Percentiles rank a stretch among this genome's conserved stretches.
Evolutionary conservation across 352 stramenopile genomes (phyloP).

Genomic region (Phytophthora kernoviae): DNA sequence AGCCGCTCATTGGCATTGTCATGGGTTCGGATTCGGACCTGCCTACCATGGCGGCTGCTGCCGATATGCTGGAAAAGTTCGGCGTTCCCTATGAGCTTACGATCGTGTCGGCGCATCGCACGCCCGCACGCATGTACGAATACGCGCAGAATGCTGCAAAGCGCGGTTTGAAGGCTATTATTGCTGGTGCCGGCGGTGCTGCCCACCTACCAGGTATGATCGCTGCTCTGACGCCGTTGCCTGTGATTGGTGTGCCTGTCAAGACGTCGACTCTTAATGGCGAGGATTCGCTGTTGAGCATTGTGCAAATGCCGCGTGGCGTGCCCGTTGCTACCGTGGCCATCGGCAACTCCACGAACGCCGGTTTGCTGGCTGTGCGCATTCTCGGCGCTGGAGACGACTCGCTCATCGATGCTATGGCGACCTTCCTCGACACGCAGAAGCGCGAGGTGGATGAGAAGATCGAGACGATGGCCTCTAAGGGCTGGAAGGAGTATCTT

Average conservation of each 20-base stretch:
- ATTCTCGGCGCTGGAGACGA: constrained; percentile 90
- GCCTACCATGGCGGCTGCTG: constrained; percentile 95
- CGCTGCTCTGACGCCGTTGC: constrained; percentile 81
- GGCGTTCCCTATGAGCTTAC: constrained; percentile 96
- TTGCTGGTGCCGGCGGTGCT: constrained; percentile 96
- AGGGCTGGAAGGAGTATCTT: constrained; percentile 94
- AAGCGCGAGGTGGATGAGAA: constrained; percentile 93
- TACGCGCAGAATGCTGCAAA: constrained; percentile 92
- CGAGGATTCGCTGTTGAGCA: constrained; percentile 97
- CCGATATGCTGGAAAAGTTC: constrained; percentile 96
- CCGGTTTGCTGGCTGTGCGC: constrained; percentile 96
- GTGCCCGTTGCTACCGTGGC: constrained; percentile 98
- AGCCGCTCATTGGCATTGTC: constrained; percentile 84
- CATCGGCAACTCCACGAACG: constrained; percentile 98
- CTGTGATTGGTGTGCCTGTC: constrained; percentile 97
- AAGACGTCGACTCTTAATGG: constrained; percentile 98
- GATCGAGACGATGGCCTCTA: constrained; percentile 85
- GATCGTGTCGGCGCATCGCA: constrained; percentile 99
- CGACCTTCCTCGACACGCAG: constrained; percentile 91
- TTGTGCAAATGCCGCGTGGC: constrained; percentile 99
- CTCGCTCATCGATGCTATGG: constrained; percentile 88
- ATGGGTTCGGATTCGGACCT: constrained; percentile 97
- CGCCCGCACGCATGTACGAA: constrained; percentile 94
- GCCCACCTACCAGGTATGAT: constrained; percentile 97
- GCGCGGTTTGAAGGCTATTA: constrained; percentile 94